phyloP scores from a whole-genome alignment of 306 rosid species.

The Bauhinia variegata region DNA sequence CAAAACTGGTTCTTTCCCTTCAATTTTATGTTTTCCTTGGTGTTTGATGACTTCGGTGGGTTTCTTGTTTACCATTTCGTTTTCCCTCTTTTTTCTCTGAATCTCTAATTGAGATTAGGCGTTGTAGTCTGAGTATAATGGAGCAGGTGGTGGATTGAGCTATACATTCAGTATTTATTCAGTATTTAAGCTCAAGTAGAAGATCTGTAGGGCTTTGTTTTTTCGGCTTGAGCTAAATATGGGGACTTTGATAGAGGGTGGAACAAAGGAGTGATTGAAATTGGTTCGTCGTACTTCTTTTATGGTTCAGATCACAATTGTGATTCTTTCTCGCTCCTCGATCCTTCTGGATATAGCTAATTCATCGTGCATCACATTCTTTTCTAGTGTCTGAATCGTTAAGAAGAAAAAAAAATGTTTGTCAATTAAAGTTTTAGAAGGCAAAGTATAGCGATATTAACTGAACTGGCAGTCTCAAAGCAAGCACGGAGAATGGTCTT shows the following conservation, averaged over 20 bases:
- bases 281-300: too few species aligned
- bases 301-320: too few species aligned
- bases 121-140: too few species aligned
- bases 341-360: too few species aligned
- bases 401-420: too few species aligned
- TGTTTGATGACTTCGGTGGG: conserved; percentile 3
- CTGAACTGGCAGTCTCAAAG: too few species aligned
- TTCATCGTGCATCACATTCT: background rate
- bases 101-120: background rate
- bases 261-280: too few species aligned
- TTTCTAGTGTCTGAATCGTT: background rate
- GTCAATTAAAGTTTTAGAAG: too few species aligned
- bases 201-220: background rate
- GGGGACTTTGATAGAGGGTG: background rate
- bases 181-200: background rate
- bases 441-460: too few species aligned
- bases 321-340: background rate
- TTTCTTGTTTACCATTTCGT: background rate
- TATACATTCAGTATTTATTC: background rate
- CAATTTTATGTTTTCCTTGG: background rate
- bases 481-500: too few species aligned
- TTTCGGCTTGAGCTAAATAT: background rate
- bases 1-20: background rate
- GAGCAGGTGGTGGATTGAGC: background rate
- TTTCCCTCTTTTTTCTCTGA: background rate